Evolutionary conservation across 495 filamentous ascomycete species (phyloP), one percentile per base, ranked within the genome.

Genomic region (Gamarada debralockiae): DNA sequence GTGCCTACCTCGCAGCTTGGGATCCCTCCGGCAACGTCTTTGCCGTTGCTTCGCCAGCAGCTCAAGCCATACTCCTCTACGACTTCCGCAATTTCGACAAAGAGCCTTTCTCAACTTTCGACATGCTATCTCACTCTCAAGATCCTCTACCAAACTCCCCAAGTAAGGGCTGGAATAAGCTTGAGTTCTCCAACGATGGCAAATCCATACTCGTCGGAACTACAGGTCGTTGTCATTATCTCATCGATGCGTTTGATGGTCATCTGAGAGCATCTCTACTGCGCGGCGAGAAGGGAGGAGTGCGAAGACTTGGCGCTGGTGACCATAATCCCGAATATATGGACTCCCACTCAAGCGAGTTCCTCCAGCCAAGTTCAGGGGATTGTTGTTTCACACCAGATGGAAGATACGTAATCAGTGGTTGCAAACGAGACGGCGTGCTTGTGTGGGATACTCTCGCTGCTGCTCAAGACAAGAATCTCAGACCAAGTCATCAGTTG

Each of bases 111-210:
- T 76, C 84, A 10, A 88, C 81, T 27, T 95, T 97, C 61, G 91
- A 97, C 59, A 71, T 95, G 20, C 65, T 82, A 0, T 74, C 78
- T 1, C 66, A 71, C 48, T 49, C 40, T 2, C 64, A 70, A 14
- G 70, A 74, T 15, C 15, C 63, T 2, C 56, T 65, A 1, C 43
- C 61, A 8, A 52, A 37, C 6, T 27, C 52, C 4, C 50, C 58
- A 3, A 82, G 70, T 69, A 82, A 69, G 59, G 77, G 68, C 15
- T 97, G 92, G 91, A 93, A 85, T 2, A 86, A 84, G 43, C 73
- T 98, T 20, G 89, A 95, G 55, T 97, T 98, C 65, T 87, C 87
- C 45, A 97, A 97, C 63, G 92, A 98, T 64, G 93, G 93, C 0
- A 95, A 95, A 64, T 80, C 78, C 53, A 64, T 98, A 48, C 78